These are phyloP conservation scores for Ascochyta fabae DNA, from an alignment of 2,329 filamentous ascomycete genomes.

Conservation along the genomic window DNA sequence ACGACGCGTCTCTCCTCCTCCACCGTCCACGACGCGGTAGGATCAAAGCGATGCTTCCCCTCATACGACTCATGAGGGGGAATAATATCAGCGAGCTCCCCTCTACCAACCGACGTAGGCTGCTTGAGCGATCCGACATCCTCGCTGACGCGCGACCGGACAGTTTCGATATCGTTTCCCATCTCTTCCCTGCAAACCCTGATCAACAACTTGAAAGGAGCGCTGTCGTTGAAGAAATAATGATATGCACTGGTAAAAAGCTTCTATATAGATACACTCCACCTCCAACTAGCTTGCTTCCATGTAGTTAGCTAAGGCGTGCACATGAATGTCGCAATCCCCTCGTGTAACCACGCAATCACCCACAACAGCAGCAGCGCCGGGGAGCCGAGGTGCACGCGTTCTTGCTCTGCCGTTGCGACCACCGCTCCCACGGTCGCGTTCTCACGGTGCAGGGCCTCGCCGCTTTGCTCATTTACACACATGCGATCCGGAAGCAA, in stretches of 20 bases:
- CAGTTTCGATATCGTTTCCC: conserved; percentile 37
- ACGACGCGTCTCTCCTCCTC: conserved; percentile 63
- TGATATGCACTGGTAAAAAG: no score
- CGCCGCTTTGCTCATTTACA: conserved; percentile 9
- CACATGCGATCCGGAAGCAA: background rate
- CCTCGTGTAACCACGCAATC: conserved; percentile 19
- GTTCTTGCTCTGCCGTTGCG: background rate
- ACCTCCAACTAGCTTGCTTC: no score
- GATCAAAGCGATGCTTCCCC: conserved; percentile 64
- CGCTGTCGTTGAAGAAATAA: background rate
- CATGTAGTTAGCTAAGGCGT: background rate
- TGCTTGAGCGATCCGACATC: conserved; percentile 34
- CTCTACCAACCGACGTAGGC: conserved; percentile 34
- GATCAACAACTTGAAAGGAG: background rate
- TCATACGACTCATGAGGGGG: conserved; percentile 58
- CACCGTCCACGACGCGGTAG: conserved; percentile 60
- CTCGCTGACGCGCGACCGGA: conserved; percentile 28
- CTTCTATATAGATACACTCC: conserved; percentile 8
- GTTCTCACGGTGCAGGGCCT: conserved; percentile 6
- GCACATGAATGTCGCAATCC: conserved; percentile 32
- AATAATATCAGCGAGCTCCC: conserved; percentile 36
- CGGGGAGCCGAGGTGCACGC: conserved; percentile 17
- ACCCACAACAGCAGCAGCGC: conserved; percentile 19
- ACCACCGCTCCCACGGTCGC: background rate
- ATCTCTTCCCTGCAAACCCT: conserved; percentile 7